Evolutionary conservation across 768 basidiomycete species (phyloP).

Genomic region (Russula ochroleuca): DNA sequence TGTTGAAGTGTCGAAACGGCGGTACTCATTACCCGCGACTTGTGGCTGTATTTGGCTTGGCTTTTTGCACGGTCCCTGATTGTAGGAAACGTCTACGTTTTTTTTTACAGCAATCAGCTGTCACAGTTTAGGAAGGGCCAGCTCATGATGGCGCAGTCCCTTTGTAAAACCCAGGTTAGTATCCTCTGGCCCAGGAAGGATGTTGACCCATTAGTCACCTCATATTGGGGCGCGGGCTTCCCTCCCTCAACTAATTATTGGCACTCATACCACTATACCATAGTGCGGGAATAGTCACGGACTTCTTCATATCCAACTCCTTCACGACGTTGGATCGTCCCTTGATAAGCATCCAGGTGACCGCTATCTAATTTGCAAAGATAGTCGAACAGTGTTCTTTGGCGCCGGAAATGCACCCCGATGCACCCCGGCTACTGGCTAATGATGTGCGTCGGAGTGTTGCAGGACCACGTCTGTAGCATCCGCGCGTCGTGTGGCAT

Average conservation of each 20-base stretch:
- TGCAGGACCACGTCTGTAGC: constrained; percentile 45
- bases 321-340: constrained; percentile 83
- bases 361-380: constrained; percentile 80
- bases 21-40: neutral
- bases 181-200: constrained; percentile 76
- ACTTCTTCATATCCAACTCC: constrained; percentile 83
- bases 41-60: no score
- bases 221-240: neutral
- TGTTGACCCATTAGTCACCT: constrained; percentile 26
- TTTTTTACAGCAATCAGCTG: no score
- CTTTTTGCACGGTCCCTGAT: no score
- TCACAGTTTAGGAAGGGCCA: constrained; percentile 64
- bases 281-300: constrained; percentile 72
- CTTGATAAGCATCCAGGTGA: constrained; percentile 91
- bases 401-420: no score
- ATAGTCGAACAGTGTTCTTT: constrained; percentile 89
- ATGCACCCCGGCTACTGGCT: neutral
- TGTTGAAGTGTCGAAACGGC: neutral
- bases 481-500: constrained; percentile 40
- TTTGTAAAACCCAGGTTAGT: constrained; percentile 68
- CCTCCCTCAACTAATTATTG: neutral
- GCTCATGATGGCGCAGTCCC: constrained; percentile 85
- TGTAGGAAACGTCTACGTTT: no score
- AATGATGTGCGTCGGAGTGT: constrained; percentile 30
- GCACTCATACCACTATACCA: neutral